Evolutionary conservation across 257 asterid genomes (phyloP).

Genomic region (Datura wrightii): DNA sequence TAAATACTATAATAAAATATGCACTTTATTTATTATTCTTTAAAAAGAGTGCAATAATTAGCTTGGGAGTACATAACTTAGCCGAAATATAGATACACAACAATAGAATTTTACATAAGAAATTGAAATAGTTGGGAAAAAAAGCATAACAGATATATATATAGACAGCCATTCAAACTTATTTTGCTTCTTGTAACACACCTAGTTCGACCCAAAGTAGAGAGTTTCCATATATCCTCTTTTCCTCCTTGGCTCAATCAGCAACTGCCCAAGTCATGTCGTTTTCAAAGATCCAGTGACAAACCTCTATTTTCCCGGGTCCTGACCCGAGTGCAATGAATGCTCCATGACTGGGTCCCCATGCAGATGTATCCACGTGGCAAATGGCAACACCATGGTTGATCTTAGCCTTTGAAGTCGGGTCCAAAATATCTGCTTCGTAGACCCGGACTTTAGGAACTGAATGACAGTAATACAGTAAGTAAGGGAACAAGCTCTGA

Average conservation of each 20-base stretch:
- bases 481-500: slow-evolving; percentile 73
- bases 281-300: slow-evolving; percentile 92
- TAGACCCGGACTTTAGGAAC: slow-evolving; percentile 97
- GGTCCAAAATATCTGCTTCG: slow-evolving; percentile 78
- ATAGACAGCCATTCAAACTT: neutral
- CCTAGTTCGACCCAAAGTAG: slow-evolving; percentile 46
- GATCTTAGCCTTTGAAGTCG: slow-evolving; percentile 53
- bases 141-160: too few relatives aligned
- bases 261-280: slow-evolving; percentile 85
- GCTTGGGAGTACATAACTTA: neutral
- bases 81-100: neutral
- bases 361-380: slow-evolving; percentile 73
- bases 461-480: slow-evolving; percentile 87
- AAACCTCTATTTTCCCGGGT: slow-evolving; percentile 87
- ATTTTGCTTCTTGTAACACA: slow-evolving; percentile 43
- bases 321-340: slow-evolving; percentile 74
- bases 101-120: too few relatives aligned
- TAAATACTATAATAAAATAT: too few relatives aligned
- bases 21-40: too few relatives aligned
- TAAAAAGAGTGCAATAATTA: too few relatives aligned
- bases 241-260: slow-evolving; percentile 39
- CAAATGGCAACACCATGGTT: slow-evolving; percentile 89
- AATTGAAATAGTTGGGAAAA: too few relatives aligned
- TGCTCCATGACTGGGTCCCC: slow-evolving; percentile 90
- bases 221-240: neutral